Conservation (phyloP, 148 eudicot species). For the Simmondsia chinensis region DNA sequence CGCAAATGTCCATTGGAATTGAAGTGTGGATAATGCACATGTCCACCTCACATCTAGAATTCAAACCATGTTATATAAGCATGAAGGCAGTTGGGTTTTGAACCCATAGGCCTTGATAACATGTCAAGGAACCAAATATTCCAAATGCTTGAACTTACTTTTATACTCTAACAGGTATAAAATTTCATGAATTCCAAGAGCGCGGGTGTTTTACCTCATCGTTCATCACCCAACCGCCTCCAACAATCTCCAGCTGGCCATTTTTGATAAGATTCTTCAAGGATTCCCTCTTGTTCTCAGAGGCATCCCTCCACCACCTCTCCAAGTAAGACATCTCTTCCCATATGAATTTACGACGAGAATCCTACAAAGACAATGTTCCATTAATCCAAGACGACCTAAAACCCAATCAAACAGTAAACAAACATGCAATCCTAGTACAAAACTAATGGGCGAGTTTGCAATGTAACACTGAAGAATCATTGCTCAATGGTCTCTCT, state of each 20-base stretch:
- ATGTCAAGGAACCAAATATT: too few species aligned
- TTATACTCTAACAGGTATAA: too few species aligned
- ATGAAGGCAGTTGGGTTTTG: too few species aligned
- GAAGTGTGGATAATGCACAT: too few species aligned
- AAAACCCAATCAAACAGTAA: background rate
- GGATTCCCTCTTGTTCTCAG: slow-evolving; percentile 54
- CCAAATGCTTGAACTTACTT: too few species aligned
- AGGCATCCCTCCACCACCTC: slow-evolving; percentile 99
- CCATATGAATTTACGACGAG: slow-evolving; percentile 95
- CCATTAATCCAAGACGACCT: background rate
- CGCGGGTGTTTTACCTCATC: slow-evolving; percentile 61
- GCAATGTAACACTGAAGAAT: too few species aligned
- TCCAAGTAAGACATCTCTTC: slow-evolving; percentile 99
- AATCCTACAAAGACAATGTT: slow-evolving; percentile 44
- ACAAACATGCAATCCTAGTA: background rate
- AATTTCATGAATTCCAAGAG: background rate
- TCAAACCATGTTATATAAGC: too few species aligned
- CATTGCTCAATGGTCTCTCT: too few species aligned
- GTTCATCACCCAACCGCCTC: slow-evolving; percentile 99
- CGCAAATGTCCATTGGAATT: too few species aligned
- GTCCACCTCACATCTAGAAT: too few species aligned
- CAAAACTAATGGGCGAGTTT: too few species aligned
- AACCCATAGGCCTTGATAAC: too few species aligned
- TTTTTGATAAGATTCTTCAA: slow-evolving; percentile 54
- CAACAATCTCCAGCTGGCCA: slow-evolving; percentile 94